These are phyloP conservation scores for Termitomyces sp. DNA, from an alignment of 768 basidiomycete species.

Conservation along the genomic window DNA sequence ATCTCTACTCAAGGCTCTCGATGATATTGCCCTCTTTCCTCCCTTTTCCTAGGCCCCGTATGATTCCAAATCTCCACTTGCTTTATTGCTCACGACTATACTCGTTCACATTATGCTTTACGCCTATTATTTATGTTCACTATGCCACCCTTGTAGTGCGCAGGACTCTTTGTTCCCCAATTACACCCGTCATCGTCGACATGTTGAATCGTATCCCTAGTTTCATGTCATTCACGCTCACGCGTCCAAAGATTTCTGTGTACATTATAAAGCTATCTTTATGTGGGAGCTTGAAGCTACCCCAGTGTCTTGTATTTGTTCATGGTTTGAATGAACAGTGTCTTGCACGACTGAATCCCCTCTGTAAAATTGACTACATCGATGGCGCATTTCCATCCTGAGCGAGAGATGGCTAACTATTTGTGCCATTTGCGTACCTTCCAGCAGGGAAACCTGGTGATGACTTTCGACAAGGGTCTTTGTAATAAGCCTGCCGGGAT, in stretches of 20 bases:
- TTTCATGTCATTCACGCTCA: background rate
- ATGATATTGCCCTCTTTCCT: slow-evolving; percentile 13
- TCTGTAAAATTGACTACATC: no score
- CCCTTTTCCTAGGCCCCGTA: background rate
- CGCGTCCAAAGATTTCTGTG: slow-evolving; percentile 10
- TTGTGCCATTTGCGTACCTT: no score
- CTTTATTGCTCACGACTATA: slow-evolving; percentile 10
- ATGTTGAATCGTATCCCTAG: slow-evolving; percentile 3
- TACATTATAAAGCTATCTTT: slow-evolving; percentile 17
- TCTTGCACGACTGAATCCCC: background rate
- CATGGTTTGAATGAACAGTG: slow-evolving; percentile 15
- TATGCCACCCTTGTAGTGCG: slow-evolving; percentile 15
- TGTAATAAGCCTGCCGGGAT: no score
- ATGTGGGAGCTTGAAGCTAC: slow-evolving; percentile 27
- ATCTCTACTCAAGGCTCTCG: slow-evolving; percentile 16
- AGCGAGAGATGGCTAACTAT: no score
- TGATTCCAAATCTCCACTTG: background rate
- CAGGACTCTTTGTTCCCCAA: slow-evolving; percentile 11
- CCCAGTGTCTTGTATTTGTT: slow-evolving; percentile 25
- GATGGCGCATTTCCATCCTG: no score
- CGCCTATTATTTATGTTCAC: slow-evolving; percentile 16
- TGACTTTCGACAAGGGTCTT: no score
- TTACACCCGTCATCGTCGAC: background rate
- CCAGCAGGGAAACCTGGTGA: no score
- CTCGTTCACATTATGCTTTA: slow-evolving; percentile 18